These are phyloP conservation scores for Syncephalis fuscata DNA, from an alignment of 371 early-diverging fungal genomes.

Conservation along the genomic window DNA sequence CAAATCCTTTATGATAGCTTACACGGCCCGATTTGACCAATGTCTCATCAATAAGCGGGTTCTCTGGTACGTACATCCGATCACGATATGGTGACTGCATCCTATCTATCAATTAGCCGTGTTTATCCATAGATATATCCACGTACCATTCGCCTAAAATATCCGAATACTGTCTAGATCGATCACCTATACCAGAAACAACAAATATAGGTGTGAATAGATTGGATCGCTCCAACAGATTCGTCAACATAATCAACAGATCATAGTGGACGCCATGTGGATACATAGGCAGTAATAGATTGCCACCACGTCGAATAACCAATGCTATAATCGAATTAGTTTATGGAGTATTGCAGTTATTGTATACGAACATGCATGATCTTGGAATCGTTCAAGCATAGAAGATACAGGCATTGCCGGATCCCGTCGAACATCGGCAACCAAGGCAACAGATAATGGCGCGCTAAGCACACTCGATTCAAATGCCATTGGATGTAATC, in stretches of 20 bases:
- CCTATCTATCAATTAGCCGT: background rate
- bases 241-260: conserved; percentile 36
- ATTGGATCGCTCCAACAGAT: conserved; percentile 28
- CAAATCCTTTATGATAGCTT: background rate
- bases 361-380: conserved; percentile 7
- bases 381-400: conserved; percentile 13
- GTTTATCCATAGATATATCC: too few species aligned
- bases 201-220: conserved; percentile 43
- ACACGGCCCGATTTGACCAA: background rate
- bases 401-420: conserved; percentile 8
- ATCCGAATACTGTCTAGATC: conserved; percentile 61
- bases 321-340: conserved; percentile 11
- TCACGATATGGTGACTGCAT: background rate
- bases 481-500: background rate
- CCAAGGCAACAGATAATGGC: conserved; percentile 14
- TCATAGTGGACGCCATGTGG: conserved; percentile 62
- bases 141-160: conserved; percentile 77
- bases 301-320: conserved; percentile 40
- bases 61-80: conserved; percentile 13
- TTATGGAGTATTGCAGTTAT: background rate
- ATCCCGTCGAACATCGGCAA: conserved; percentile 17
- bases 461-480: background rate
- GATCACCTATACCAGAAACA: conserved; percentile 57
- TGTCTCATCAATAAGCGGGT: conserved; percentile 9
- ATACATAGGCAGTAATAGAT: conserved; percentile 48